Evolutionary conservation across 148 eudicot species (phyloP).

Genomic region (Persicaria maculosa): DNA sequence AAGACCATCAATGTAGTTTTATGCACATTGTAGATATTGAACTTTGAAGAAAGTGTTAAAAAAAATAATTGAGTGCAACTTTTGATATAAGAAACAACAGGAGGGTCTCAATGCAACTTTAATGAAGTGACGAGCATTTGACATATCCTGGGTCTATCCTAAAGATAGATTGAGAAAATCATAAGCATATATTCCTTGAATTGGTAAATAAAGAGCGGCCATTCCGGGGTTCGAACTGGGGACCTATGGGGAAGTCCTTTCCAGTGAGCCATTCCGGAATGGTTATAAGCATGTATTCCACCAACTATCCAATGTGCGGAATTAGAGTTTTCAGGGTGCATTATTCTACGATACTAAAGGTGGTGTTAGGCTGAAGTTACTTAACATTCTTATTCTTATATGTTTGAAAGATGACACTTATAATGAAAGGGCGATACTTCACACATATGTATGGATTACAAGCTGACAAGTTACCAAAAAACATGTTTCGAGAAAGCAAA

Average conservation of each 20-base stretch:
- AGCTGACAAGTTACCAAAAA: background rate
- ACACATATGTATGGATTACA: background rate
- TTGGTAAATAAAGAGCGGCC: no score
- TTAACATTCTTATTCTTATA: background rate
- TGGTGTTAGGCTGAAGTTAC: background rate
- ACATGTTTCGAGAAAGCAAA: background rate
- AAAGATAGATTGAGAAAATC: background rate
- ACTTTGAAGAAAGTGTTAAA: background rate
- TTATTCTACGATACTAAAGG: background rate
- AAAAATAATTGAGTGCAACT: background rate
- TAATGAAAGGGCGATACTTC: conserved; percentile 1
- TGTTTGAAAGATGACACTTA: background rate
- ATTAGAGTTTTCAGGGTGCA: background rate
- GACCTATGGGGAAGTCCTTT: no score
- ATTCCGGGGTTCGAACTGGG: no score
- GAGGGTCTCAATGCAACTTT: background rate
- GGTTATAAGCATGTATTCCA: background rate
- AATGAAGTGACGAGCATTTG: background rate
- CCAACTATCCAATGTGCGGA: background rate
- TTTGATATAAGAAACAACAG: background rate
- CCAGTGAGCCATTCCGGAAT: no score
- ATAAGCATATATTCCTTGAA: background rate
- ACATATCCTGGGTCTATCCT: background rate
- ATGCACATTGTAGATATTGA: background rate
- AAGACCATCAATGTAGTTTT: background rate